Percentiles rank a stretch among this genome's conserved stretches.
Conservation (phyloP, 2,329 filamentous ascomycete genomes). For the Zymoseptoria ardabiliae region DNA sequence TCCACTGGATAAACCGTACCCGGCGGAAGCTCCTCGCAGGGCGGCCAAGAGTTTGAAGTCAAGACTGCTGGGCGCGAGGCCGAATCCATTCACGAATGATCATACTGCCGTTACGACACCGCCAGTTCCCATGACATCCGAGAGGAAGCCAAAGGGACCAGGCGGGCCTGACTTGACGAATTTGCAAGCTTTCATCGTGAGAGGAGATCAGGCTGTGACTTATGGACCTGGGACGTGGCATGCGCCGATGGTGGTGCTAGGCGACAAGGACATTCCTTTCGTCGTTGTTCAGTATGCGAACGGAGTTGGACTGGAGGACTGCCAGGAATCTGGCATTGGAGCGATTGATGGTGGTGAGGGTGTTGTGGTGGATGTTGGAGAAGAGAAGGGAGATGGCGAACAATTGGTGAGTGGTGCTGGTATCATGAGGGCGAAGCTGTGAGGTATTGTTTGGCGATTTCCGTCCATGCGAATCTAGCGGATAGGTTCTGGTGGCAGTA, state of each 20-base stretch:
- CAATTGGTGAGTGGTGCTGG: constrained; percentile 6
- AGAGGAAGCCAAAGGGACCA: constrained; percentile 32
- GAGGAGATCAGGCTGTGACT: constrained; percentile 74
- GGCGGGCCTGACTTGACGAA: constrained; percentile 66
- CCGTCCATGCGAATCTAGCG: background rate
- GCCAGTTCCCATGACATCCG: constrained; percentile 10
- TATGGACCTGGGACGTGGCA: constrained; percentile 93
- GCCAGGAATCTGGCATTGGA: constrained; percentile 61
- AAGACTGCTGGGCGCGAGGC: constrained; percentile 36
- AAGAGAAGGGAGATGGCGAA: background rate
- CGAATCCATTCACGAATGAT: constrained; percentile 45
- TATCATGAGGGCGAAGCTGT: constrained; percentile 18
- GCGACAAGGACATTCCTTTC: constrained; percentile 66
- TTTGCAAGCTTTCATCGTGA: constrained; percentile 71
- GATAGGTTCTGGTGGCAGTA: background rate
- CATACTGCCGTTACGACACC: constrained; percentile 29
- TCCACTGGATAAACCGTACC: constrained; percentile 16
- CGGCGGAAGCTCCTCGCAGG: constrained; percentile 36
- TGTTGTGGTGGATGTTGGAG: constrained; percentile 25
- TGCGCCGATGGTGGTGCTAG: constrained; percentile 88
- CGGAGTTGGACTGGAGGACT: constrained; percentile 75
- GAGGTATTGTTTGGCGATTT: background rate
- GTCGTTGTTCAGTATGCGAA: constrained; percentile 86
- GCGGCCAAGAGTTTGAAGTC: constrained; percentile 28
- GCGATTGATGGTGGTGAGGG: constrained; percentile 24